These are phyloP conservation scores for Colletotrichum neosansevieriae DNA, from an alignment of 2,329 filamentous ascomycete genomes.

Conservation along the genomic window DNA sequence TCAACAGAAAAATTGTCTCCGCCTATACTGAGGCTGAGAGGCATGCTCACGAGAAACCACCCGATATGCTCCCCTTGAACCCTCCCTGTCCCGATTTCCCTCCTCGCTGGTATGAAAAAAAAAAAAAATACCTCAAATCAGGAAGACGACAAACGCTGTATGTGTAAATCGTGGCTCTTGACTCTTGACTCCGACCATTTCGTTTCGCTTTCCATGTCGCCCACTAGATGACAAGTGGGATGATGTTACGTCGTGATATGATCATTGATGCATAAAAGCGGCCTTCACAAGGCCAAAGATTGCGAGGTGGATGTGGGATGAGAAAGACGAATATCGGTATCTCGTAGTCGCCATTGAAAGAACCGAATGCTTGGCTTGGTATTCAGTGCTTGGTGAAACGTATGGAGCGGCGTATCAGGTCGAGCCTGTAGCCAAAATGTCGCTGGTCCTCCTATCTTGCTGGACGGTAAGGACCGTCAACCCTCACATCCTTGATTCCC, in stretches of 20 bases:
- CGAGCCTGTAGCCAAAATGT: no score
- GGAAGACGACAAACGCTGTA: background rate
- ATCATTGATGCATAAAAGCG: constrained; percentile 19
- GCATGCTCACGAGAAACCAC: background rate
- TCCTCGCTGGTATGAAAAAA: constrained; percentile 4
- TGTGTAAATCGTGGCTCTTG: background rate
- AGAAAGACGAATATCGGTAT: background rate
- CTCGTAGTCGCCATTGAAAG: no score
- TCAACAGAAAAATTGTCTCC: background rate
- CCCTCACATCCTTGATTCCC: constrained; percentile 66
- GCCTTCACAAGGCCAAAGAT: background rate
- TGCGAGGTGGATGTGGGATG: background rate
- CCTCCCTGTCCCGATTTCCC: background rate
- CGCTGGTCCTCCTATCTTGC: constrained; percentile 45
- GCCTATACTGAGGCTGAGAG: constrained; percentile 4
- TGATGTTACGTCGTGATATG: constrained; percentile 10
- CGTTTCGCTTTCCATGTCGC: background rate
- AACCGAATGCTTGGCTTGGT: no score
- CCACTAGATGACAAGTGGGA: background rate
- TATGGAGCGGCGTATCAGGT: constrained; percentile 17
- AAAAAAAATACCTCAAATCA: constrained; percentile 6
- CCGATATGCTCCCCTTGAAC: background rate
- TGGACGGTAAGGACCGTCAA: constrained; percentile 63
- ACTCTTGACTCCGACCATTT: background rate
- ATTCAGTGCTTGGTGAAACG: constrained; percentile 27